These are phyloP conservation scores for Grosmannia clavigera DNA, from an alignment of 2,329 filamentous ascomycete genomes.

Conservation along the genomic window DNA sequence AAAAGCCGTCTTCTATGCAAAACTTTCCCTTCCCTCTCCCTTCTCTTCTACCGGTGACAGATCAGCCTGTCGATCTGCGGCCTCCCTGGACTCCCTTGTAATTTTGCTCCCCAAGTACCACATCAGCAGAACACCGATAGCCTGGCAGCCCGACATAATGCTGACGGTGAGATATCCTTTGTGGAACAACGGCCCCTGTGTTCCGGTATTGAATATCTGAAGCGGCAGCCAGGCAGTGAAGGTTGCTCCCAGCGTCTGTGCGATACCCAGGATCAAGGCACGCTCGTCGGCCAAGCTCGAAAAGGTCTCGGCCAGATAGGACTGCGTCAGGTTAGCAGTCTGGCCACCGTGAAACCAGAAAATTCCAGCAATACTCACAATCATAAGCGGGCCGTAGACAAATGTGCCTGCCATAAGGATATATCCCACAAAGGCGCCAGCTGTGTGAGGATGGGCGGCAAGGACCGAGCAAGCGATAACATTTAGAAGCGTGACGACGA, in stretches of 20 bases:
- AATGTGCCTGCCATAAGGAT: not conserved
- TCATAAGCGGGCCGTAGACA: not conserved
- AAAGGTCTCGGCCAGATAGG: not conserved
- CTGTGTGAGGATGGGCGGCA: not conserved
- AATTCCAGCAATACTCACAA: not conserved
- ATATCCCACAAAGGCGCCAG: not conserved
- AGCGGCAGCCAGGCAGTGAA: not conserved
- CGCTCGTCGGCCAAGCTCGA: not conserved
- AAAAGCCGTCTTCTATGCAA: not conserved
- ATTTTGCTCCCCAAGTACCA: constrained; percentile 9
- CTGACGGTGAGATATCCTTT: not conserved
- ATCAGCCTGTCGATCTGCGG: not conserved
- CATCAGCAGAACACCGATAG: not conserved
- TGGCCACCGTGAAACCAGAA: too few relatives aligned
- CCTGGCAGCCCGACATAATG: not conserved
- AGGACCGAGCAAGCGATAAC: not conserved
- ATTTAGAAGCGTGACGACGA: not conserved
- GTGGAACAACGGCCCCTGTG: not conserved
- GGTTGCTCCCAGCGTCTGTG: not conserved
- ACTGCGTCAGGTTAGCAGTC: not conserved
- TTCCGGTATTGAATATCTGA: not conserved
- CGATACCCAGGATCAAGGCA: not conserved
- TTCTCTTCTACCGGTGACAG: not conserved
- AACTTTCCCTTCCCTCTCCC: not conserved
- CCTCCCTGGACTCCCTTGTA: not conserved